A percentile compares a stretch with the other conserved stretches of the same genome.
Evolutionary conservation across 139 green algal species (phyloP).

Genomic region (Chlamydomonas asymmetrica): DNA sequence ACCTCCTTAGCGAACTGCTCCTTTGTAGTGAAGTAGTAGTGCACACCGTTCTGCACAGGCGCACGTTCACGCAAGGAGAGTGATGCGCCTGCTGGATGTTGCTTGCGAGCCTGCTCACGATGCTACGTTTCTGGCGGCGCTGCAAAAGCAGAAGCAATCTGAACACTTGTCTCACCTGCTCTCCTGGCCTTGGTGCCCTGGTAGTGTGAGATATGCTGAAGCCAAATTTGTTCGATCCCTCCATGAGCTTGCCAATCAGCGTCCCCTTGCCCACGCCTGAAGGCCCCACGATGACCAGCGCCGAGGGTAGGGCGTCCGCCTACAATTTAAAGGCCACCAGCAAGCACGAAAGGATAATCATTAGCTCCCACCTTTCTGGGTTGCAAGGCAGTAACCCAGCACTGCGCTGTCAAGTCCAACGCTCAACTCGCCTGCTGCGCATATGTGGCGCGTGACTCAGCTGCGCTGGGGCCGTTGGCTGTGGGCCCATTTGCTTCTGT

Average conservation of each 20-base stretch:
- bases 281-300: conserved; percentile 81
- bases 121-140: neutral
- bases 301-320: conserved; percentile 4
- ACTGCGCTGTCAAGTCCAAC: no score
- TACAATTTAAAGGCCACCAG: neutral
- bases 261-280: conserved; percentile 89
- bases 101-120: neutral
- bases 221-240: conserved; percentile 57
- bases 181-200: conserved; percentile 48
- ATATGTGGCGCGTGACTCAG: no score
- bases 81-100: neutral
- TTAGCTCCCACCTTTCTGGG: no score
- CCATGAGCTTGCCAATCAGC: conserved; percentile 71
- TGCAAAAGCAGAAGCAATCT: neutral
- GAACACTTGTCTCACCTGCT: conserved; percentile 18
- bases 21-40: conserved; percentile 82
- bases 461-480: no score
- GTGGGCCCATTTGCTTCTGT: neutral
- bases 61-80: neutral
- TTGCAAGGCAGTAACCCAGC: no score
- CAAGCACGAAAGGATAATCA: no score
- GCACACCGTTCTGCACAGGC: conserved; percentile 62
- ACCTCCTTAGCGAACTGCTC: conserved; percentile 77
- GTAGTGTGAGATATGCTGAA: conserved; percentile 87
- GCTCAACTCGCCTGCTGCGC: no score